Conservation (phyloP, 306 rosid species). For the Coriaria nepalensis region DNA sequence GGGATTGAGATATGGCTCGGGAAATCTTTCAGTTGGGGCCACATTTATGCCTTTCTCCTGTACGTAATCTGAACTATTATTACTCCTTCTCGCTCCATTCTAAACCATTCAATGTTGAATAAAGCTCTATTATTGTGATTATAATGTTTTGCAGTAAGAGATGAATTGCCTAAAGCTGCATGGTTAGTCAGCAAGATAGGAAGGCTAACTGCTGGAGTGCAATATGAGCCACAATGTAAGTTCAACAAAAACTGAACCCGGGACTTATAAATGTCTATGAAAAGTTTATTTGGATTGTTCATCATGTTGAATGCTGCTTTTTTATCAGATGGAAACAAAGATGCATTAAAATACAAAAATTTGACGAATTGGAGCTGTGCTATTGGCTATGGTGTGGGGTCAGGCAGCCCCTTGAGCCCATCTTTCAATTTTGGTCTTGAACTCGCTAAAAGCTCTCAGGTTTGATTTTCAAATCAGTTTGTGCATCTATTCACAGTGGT, state of each 20-base stretch:
- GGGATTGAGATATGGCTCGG: slow-evolving; percentile 89
- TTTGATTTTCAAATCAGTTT: slow-evolving; percentile 9
- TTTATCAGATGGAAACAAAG: slow-evolving; percentile 38
- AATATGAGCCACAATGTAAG: slow-evolving; percentile 84
- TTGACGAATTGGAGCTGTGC: slow-evolving; percentile 87
- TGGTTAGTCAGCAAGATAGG: slow-evolving; percentile 91
- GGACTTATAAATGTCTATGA: not conserved
- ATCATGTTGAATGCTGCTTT: slow-evolving; percentile 11
- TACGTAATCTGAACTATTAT: slow-evolving; percentile 21
- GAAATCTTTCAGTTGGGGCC: slow-evolving; percentile 61
- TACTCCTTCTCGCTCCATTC: too few species aligned
- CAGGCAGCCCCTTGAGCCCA: slow-evolving; percentile 77
- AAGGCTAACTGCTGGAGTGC: slow-evolving; percentile 84
- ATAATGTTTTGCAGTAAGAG: slow-evolving; percentile 39
- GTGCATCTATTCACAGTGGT: not conserved
- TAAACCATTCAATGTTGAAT: too few species aligned
- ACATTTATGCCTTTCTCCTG: slow-evolving; percentile 58
- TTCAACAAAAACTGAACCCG: not conserved
- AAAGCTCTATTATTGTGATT: slow-evolving; percentile 13
- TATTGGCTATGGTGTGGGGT: slow-evolving; percentile 76
- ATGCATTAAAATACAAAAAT: slow-evolving; percentile 30
- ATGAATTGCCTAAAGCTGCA: slow-evolving; percentile 52
- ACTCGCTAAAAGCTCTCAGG: slow-evolving; percentile 74
- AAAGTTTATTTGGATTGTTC: slow-evolving; percentile 9
- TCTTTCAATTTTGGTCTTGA: slow-evolving; percentile 85